Conservation (phyloP, 305 asterid species). For the Rubia tinctorum region DNA sequence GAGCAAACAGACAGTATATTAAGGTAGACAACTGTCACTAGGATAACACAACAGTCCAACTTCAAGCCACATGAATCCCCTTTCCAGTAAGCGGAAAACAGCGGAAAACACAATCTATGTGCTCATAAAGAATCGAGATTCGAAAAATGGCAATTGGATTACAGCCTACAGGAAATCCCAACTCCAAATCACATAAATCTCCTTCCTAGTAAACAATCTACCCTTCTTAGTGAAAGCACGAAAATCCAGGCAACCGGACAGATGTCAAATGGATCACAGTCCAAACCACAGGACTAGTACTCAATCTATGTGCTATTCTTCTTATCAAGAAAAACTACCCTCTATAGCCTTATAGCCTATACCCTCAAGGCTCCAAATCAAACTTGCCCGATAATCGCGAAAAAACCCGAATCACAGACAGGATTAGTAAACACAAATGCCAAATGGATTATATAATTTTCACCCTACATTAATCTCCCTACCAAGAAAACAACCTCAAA, state of each 20-base stretch:
- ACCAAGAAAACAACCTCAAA: constrained; percentile 11
- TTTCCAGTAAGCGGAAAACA: neutral
- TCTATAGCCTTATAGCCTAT: neutral
- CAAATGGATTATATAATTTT: neutral
- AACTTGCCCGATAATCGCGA: neutral
- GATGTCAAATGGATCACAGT: neutral
- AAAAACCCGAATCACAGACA: neutral
- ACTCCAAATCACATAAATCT: constrained; percentile 16
- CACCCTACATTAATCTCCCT: neutral
- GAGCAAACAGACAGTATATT: neutral
- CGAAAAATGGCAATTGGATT: neutral
- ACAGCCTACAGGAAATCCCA: neutral
- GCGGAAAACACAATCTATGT: neutral
- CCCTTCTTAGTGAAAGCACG: neutral
- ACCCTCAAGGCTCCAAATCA: neutral
- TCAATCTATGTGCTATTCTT: neutral
- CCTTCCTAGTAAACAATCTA: constrained; percentile 24
- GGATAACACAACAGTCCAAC: constrained; percentile 25
- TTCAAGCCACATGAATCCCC: constrained; percentile 23
- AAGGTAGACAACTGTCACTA: constrained; percentile 21
- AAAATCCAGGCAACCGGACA: no score
- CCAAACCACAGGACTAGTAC: neutral
- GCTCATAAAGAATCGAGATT: neutral
- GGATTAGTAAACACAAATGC: neutral
- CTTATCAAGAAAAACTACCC: neutral